Conservation (phyloP, 768 basidiomycete genomes). For the Phylloporus rhodoxanthus region DNA sequence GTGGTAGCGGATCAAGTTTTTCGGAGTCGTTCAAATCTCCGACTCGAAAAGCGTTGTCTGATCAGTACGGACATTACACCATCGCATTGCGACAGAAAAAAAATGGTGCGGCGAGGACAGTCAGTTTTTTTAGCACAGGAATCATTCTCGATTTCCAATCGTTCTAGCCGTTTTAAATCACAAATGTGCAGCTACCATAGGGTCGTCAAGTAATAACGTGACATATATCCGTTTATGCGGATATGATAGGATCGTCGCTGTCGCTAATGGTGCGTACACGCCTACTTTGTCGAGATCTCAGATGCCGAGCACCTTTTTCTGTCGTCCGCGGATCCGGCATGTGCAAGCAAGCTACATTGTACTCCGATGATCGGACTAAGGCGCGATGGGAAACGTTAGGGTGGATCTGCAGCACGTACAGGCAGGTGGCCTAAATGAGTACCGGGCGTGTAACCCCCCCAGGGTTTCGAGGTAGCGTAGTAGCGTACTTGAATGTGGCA, state of each 20-base stretch:
- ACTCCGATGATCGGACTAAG: neutral
- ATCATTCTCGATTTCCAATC: neutral
- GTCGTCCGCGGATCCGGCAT: slow-evolving; percentile 24
- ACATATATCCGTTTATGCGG: slow-evolving; percentile 1
- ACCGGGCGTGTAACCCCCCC: neutral
- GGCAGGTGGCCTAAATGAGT: neutral
- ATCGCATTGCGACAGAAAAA: no score
- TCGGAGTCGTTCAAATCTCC: neutral
- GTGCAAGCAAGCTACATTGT: slow-evolving; percentile 1
- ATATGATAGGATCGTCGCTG: slow-evolving; percentile 20
- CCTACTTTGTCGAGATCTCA: slow-evolving; percentile 12
- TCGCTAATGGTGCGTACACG: slow-evolving; percentile 13
- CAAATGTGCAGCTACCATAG: neutral
- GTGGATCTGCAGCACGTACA: slow-evolving; percentile 8
- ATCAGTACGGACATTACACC: no score
- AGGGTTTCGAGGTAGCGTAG: no score
- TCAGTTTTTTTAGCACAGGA: neutral
- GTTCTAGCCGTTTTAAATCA: neutral
- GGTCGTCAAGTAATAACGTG: no score
- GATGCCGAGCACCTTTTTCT: slow-evolving; percentile 14
- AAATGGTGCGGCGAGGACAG: neutral
- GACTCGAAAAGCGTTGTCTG: neutral
- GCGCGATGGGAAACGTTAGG: neutral
- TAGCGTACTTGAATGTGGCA: neutral
- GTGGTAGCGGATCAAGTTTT: neutral